A percentile compares a stretch with the other conserved stretches of the same genome.
phyloP scores from a whole-genome alignment of 345 rosid genomes.

The Isatis tinctoria region DNA sequence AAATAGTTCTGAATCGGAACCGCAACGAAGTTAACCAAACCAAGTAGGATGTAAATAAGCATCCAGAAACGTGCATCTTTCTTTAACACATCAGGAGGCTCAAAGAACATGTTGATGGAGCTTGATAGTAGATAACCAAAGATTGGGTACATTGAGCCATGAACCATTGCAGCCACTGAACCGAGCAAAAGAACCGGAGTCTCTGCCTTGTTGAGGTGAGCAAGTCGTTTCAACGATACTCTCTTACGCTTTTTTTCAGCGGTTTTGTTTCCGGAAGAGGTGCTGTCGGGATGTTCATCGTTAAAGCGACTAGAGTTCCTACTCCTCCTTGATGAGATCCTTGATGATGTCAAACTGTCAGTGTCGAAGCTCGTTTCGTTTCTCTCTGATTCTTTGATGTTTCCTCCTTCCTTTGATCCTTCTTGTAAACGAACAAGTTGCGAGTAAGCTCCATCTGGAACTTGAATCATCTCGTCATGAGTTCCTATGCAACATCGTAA shows the following conservation, averaged over 20 bases:
- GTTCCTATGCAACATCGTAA: not conserved
- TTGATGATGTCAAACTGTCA: too few species aligned
- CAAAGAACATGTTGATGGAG: constrained; percentile 51
- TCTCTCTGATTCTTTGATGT: not conserved
- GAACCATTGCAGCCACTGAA: constrained; percentile 45
- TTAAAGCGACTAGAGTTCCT: not conserved
- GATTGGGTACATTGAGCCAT: constrained; percentile 55
- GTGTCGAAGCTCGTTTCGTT: not conserved
- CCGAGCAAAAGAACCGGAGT: constrained; percentile 44
- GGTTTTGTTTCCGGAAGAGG: not conserved
- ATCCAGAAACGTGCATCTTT: not conserved
- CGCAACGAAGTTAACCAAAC: not conserved
- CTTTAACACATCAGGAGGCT: constrained; percentile 28
- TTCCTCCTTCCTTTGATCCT: not conserved
- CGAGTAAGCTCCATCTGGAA: not conserved
- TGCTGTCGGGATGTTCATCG: not conserved
- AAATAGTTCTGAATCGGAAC: constrained; percentile 44
- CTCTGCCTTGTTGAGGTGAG: constrained; percentile 8
- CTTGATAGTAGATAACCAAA: constrained; percentile 59
- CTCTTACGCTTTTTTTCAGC: not conserved
- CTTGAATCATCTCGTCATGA: constrained; percentile 13
- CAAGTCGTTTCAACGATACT: not conserved
- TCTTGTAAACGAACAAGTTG: constrained; percentile 3
- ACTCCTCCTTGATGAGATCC: not conserved
- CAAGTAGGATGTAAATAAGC: not conserved